phyloP scores from a whole-genome alignment of 768 basidiomycete species.

The Leucogyrophana mollusca region DNA sequence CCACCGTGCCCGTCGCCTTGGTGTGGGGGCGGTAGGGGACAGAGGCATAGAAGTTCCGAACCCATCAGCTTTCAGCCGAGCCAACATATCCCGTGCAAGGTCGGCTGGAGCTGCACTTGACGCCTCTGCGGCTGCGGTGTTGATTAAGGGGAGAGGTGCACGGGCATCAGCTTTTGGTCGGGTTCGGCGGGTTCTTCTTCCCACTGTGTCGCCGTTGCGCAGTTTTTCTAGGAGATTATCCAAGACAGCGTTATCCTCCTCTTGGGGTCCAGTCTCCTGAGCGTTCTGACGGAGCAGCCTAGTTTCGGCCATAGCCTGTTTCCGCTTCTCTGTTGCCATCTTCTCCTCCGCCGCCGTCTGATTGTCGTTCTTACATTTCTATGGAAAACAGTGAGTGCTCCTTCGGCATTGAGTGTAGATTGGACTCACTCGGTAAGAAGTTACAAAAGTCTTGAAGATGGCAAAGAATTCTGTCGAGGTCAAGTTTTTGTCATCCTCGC shows the following conservation, averaged over 20 bases:
- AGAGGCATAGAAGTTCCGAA: conserved; percentile 47
- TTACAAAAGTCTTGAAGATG: conserved; percentile 96
- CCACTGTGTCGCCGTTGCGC: conserved; percentile 64
- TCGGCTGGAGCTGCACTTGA: conserved; percentile 37
- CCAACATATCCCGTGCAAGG: conserved; percentile 74
- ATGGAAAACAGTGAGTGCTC: conserved; percentile 5
- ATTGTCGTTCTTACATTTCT: conserved; percentile 92
- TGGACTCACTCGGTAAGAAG: conserved; percentile 75
- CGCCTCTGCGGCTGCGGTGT: conserved; percentile 30
- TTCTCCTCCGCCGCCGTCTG: conserved; percentile 71
- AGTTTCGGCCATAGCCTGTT: conserved; percentile 63
- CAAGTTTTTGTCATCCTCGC: conserved; percentile 88
- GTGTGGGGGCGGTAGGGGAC: conserved; percentile 41
- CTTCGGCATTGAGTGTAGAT: neutral
- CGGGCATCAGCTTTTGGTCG: conserved; percentile 40
- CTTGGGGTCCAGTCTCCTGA: conserved; percentile 39
- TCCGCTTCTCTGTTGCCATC: conserved; percentile 64
- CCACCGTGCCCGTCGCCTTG: conserved; percentile 26
- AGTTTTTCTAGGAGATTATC: conserved; percentile 74
- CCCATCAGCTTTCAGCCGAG: conserved; percentile 68
- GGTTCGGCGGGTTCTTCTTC: conserved; percentile 51
- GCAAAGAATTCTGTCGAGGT: conserved; percentile 92
- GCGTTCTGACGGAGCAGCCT: conserved; percentile 54
- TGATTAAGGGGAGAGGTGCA: conserved; percentile 13
- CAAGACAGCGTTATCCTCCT: conserved; percentile 57